Evolutionary conservation across 1,139 yeast genomes (phyloP).

Genomic region (Geotrichum australiense): DNA sequence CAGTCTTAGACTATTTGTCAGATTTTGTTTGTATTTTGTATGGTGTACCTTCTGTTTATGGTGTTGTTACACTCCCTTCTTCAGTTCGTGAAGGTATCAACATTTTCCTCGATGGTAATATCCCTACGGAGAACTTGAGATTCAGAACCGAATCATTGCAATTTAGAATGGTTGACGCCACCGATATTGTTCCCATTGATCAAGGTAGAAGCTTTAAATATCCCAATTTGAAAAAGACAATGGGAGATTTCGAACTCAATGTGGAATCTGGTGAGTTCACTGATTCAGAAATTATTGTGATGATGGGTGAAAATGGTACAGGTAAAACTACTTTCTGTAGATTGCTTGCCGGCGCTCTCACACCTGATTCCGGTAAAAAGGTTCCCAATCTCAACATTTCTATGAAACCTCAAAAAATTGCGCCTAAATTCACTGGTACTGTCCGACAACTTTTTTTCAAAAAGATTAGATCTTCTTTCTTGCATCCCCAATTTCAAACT

Average conservation of each 20-base stretch:
- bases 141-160: conserved; percentile 94
- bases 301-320: conserved; percentile 99
- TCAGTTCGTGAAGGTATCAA: conserved; percentile 98
- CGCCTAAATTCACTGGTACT: conserved; percentile 97
- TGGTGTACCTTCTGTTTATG: conserved; percentile 97
- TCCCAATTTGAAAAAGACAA: conserved; percentile 80
- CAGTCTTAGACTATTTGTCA: conserved; percentile 91
- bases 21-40: conserved; percentile 93
- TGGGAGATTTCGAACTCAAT: conserved; percentile 85
- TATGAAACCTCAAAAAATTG: conserved; percentile 98
- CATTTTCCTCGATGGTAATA: conserved; percentile 95
- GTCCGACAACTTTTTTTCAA: conserved; percentile 95
- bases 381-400: conserved; percentile 87
- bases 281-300: conserved; percentile 92
- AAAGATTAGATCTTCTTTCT: conserved; percentile 88
- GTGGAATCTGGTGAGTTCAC: conserved; percentile 87
- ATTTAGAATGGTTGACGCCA: conserved; percentile 89
- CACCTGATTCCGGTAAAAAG: conserved; percentile 72
- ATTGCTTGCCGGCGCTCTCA: conserved; percentile 83
- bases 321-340: conserved; percentile 98
- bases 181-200: conserved; percentile 57
- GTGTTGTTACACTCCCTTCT: conserved; percentile 93
- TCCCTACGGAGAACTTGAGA: conserved; percentile 93
- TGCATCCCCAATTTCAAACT: conserved; percentile 96
- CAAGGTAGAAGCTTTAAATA: conserved; percentile 71